phyloP scores from a whole-genome alignment of 2,329 filamentous ascomycete genomes.

The Massarina eburnea region DNA sequence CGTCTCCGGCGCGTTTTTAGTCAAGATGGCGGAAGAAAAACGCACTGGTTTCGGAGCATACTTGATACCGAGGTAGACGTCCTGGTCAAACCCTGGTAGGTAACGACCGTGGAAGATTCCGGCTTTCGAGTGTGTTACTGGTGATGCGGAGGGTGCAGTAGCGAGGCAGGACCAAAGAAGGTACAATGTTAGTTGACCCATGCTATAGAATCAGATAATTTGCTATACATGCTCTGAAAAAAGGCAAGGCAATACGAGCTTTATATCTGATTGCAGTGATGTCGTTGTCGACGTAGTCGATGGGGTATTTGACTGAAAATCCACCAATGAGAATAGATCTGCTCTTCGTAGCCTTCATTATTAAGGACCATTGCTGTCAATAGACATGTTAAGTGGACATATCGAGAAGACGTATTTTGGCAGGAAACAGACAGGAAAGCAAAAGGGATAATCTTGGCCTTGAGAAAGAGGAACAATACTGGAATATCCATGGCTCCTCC shows the following conservation, averaged over 20 bases:
- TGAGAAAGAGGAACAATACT: too few species aligned
- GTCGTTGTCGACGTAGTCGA: background rate
- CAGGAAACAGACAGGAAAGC: too few species aligned
- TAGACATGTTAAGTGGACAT: too few species aligned
- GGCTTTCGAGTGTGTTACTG: slow-evolving; percentile 24
- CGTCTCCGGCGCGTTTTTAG: slow-evolving; percentile 11
- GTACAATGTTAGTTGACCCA: background rate
- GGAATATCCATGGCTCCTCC: too few species aligned
- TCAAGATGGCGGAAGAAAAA: slow-evolving; percentile 24
- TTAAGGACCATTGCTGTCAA: too few species aligned
- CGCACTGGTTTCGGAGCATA: slow-evolving; percentile 31
- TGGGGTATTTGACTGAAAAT: background rate
- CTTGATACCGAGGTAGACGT: slow-evolving; percentile 34
- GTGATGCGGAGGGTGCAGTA: background rate
- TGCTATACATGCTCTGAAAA: background rate
- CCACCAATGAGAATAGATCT: background rate
- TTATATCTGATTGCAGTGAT: background rate
- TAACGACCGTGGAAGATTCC: slow-evolving; percentile 31
- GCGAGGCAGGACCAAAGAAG: background rate
- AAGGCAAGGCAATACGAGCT: background rate
- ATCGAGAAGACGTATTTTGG: too few species aligned
- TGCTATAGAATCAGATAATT: background rate
- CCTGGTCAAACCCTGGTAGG: slow-evolving; percentile 30
- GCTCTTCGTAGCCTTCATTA: too few species aligned
- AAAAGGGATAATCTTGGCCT: too few species aligned